Conservation (phyloP, 2,329 filamentous ascomycete genomes). For the Ophiocordyceps camponoti-leonardi region DNA sequence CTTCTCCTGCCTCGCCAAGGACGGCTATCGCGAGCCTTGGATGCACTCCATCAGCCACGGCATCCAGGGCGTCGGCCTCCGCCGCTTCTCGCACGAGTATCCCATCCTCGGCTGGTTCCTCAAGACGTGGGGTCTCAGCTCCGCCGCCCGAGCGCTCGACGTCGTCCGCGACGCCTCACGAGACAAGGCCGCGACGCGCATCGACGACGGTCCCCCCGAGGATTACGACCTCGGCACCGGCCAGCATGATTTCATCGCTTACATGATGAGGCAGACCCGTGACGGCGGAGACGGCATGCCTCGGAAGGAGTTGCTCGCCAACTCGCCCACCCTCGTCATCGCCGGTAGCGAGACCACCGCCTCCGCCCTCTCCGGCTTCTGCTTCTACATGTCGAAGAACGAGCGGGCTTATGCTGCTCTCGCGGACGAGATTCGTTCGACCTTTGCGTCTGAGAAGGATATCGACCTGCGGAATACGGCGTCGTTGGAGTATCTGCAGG, state of each 20-base stretch:
- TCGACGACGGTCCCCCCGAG: constrained; percentile 7
- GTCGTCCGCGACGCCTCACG: neutral
- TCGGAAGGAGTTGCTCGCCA: constrained; percentile 14
- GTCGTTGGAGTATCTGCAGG: constrained; percentile 18
- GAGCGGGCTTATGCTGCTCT: constrained; percentile 13
- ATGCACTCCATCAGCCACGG: constrained; percentile 7
- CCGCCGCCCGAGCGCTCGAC: neutral
- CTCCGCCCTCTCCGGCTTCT: constrained; percentile 11
- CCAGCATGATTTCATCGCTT: constrained; percentile 8
- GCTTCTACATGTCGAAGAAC: constrained; percentile 13
- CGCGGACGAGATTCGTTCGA: constrained; percentile 15
- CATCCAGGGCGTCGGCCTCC: constrained; percentile 1
- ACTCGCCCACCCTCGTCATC: constrained; percentile 8
- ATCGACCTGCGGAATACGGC: constrained; percentile 18
- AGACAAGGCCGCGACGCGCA: constrained; percentile 5
- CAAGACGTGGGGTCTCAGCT: neutral
- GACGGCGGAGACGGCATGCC: constrained; percentile 12
- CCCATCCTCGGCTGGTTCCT: constrained; percentile 1
- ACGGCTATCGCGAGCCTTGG: constrained; percentile 10
- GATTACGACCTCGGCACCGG: constrained; percentile 2
- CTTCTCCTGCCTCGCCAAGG: constrained; percentile 17
- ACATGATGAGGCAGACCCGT: constrained; percentile 14
- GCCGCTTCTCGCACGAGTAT: constrained; percentile 4
- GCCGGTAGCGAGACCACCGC: constrained; percentile 18
- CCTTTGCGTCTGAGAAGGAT: constrained; percentile 16